A percentile compares a stretch with the other conserved stretches of the same genome.
phyloP scores from a whole-genome alignment of 106 monocot species.

The Dendrobium officinale region DNA sequence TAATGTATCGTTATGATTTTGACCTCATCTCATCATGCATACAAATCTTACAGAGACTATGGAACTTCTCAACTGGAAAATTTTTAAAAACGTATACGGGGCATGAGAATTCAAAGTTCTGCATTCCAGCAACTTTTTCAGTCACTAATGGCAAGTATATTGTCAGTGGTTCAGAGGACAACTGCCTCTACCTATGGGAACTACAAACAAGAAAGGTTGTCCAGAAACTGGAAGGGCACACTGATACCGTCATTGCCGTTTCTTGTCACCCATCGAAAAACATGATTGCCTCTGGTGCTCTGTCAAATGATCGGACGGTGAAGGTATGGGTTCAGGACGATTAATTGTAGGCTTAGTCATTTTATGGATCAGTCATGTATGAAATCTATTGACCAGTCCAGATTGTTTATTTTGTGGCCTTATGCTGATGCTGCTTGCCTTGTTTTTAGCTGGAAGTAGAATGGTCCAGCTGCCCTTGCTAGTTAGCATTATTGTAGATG shows the following conservation, averaged over 20 bases:
- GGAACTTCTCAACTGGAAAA: constrained; percentile 65
- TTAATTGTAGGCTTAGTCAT: too few relatives aligned
- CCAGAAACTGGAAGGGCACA: constrained; percentile 58
- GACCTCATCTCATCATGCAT: neutral
- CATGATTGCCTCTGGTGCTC: constrained; percentile 57
- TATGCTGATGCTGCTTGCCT: neutral
- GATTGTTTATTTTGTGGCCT: neutral
- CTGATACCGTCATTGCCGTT: constrained; percentile 44
- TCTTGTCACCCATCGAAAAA: constrained; percentile 47
- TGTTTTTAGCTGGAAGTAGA: neutral
- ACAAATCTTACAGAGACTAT: constrained; percentile 37
- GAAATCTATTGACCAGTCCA: neutral
- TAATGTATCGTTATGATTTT: too few relatives aligned
- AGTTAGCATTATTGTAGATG: neutral
- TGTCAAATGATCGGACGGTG: constrained; percentile 43
- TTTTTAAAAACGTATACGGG: constrained; percentile 53
- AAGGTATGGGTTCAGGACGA: constrained; percentile 46
- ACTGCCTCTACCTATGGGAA: constrained; percentile 54
- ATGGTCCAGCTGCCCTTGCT: neutral
- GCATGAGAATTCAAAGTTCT: constrained; percentile 48
- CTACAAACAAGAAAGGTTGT: constrained; percentile 45
- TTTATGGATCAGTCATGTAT: too few relatives aligned
- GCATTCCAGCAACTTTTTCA: constrained; percentile 54
- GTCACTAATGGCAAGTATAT: constrained; percentile 66
- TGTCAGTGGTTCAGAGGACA: constrained; percentile 66